Evolutionary conservation across 139 green algal species (phyloP).

Genomic region (Gonium pectorale): DNA sequence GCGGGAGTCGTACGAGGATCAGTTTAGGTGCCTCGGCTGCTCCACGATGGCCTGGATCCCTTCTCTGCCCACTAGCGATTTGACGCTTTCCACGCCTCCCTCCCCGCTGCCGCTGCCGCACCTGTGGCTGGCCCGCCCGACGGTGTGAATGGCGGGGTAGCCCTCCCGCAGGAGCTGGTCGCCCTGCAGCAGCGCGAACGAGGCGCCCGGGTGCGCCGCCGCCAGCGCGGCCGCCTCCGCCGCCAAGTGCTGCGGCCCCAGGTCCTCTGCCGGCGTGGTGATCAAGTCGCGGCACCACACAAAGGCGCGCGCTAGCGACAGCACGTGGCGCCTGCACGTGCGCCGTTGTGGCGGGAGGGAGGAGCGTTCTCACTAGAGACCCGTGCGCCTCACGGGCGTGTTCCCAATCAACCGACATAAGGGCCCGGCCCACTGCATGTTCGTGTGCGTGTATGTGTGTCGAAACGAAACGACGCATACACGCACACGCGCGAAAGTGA

Average conservation of each 20-base stretch:
- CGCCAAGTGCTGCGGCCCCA: conserved; percentile 69
- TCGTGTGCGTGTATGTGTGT: too few species aligned
- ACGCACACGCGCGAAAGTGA: too few species aligned
- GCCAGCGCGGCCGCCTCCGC: conserved; percentile 64
- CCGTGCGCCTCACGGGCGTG: background rate
- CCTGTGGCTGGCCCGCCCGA: conserved; percentile 66
- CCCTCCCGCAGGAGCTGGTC: conserved; percentile 67
- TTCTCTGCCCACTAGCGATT: too few species aligned
- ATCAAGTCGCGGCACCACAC: conserved; percentile 70
- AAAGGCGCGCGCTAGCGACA: conserved; percentile 30
- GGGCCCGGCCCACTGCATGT: too few species aligned
- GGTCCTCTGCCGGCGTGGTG: conserved; percentile 76
- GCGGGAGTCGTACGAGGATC: too few species aligned
- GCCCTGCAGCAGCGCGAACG: conserved; percentile 44
- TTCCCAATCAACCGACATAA: too few species aligned
- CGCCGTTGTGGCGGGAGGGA: background rate
- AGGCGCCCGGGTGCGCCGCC: conserved; percentile 40
- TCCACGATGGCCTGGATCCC: too few species aligned
- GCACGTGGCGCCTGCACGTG: background rate
- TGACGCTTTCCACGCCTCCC: background rate
- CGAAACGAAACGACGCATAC: too few species aligned
- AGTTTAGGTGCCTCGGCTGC: too few species aligned
- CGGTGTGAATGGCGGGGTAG: conserved; percentile 76
- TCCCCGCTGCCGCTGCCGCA: background rate
- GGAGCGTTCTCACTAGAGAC: background rate